Evolutionary conservation across 2,329 filamentous ascomycete genomes (phyloP), one percentile per base, ranked within the genome.

Genomic region (Arachnomyces sp.): DNA sequence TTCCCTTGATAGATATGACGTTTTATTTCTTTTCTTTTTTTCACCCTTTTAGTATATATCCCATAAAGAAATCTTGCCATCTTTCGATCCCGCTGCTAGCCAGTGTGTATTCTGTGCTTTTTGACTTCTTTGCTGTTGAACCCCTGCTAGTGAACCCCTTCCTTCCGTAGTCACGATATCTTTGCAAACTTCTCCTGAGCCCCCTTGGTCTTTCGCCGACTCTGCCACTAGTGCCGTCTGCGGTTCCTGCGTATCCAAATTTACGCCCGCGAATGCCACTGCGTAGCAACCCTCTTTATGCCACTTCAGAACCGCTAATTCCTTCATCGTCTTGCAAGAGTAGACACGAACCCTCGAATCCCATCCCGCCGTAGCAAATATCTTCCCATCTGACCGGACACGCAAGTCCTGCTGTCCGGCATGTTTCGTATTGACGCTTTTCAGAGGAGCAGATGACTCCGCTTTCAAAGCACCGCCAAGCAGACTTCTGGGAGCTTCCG

Each of bases 21-120:
- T 32, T 37, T 8, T n/a, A 12, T 15, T 28, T 36, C 38, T 37
- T 39, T 31, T 15, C 38, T 44, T 52, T 56, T 55, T 44, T 33
- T 47, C 44, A 45, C 51, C 50, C 51, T 50, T 45, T 68, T 53
- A 89, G 61, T 92, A 98, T 43, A 96, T 80, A 66, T 95, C 86
- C 92, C 92, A 98, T 51, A 98, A 67, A 57, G 87, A 94, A 47
- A 96, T 78, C 60, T 93, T 95, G 13, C 90, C 92, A 66, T 96
- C 92, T 61, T 96, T 98, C 40, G 86, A 84, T 1, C 92, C 92
- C 1, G 80, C 86, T 13, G 84, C 92, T 38, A 96, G 61, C 89
- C 90, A 96, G 61, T 96, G 90, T 16, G 82, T 83, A 37, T 69
- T 70, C 53, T 76, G 80, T 8, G 83, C 81, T 51, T 78, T 80